Evolutionary conservation across 2,329 filamentous ascomycete species (phyloP), one percentile per base, ranked within the genome.

Genomic region (Talaromyces sp.): DNA sequence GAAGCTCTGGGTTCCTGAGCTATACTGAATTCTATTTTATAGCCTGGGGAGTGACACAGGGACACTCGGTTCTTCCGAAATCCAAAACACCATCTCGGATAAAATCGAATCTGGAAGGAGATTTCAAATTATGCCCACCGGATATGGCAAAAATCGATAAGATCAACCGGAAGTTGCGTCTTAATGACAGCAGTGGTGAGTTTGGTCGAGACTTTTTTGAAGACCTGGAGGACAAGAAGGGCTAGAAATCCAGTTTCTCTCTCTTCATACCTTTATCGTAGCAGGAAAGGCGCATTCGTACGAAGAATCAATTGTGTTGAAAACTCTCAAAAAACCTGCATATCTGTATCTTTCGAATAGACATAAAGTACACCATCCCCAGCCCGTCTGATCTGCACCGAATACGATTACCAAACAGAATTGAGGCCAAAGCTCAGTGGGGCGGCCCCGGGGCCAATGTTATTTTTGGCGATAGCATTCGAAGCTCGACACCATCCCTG

Each of bases 101-200:
- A 55, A 68, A 66, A 59, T 58, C 65, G 19, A 80, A 80, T 49
- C 55, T 78, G 8, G 73, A 75, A 48, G 72, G 70, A 9, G 82
- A 85, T 64, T 88, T 89, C 67, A 79, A 81, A 63, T 74, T 89
- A 22, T 77, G 78, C 1, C 61, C 66, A 0, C 80, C 81, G 46
- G 86, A 89, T 62, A 70, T 87, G 61, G 69, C 80, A 64, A 81
- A 79, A 70, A 81, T 85, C 47, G 72, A 77, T 35, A 63, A 56
- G 0, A 73, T 86, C 17, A 83, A 87, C 64, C 84, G 80, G 71
- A 86, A 86, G 69, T 41, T 85, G 58, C 73, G 85, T 37, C 86
- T 87, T 64, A 87, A 86, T 51, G 83, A 87, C 65, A 78, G 82
- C 4, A 81, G 76, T 39, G 71, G 64, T 6, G 73, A 70, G 19